phyloP scores from a whole-genome alignment of 139 green algal genomes.

The Spirogloea muscicola region DNA sequence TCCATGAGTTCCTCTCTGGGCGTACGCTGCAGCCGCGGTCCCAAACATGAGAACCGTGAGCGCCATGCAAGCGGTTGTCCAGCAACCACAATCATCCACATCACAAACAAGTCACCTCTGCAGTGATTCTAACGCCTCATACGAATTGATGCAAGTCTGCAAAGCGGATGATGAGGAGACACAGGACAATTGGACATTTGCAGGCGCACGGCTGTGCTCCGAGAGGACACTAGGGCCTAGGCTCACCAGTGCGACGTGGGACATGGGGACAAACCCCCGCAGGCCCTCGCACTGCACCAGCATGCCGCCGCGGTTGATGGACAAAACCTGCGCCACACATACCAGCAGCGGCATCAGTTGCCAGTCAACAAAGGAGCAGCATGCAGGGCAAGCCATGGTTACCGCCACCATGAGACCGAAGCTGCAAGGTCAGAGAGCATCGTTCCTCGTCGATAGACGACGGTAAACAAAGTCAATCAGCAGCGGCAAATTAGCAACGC shows the following conservation, averaged over 20 bases:
- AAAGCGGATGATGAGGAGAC: slow-evolving; percentile 3
- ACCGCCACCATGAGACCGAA: too few relatives aligned
- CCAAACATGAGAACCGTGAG: too few relatives aligned
- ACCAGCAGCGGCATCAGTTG: not conserved
- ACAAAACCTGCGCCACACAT: slow-evolving; percentile 40
- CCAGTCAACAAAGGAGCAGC: too few relatives aligned
- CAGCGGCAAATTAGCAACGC: not conserved
- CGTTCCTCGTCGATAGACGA: not conserved
- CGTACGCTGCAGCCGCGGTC: not conserved
- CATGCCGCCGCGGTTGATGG: slow-evolving; percentile 73
- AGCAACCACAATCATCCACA: too few relatives aligned
- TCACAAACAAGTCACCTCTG: too few relatives aligned
- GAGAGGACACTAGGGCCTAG: not conserved
- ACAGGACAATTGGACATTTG: not conserved
- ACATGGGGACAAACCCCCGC: slow-evolving; percentile 76
- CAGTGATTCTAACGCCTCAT: not conserved
- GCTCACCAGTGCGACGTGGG: slow-evolving; percentile 57
- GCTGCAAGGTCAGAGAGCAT: too few relatives aligned
- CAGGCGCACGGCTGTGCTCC: not conserved
- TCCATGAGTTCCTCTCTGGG: slow-evolving; percentile 61
- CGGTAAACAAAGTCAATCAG: not conserved
- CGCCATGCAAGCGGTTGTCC: too few relatives aligned
- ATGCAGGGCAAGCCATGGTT: too few relatives aligned
- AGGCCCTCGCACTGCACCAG: slow-evolving; percentile 71
- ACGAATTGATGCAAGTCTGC: slow-evolving; percentile 2